phyloP scores from a whole-genome alignment of 257 asterid genomes.

The Nicotiana undulata region DNA sequence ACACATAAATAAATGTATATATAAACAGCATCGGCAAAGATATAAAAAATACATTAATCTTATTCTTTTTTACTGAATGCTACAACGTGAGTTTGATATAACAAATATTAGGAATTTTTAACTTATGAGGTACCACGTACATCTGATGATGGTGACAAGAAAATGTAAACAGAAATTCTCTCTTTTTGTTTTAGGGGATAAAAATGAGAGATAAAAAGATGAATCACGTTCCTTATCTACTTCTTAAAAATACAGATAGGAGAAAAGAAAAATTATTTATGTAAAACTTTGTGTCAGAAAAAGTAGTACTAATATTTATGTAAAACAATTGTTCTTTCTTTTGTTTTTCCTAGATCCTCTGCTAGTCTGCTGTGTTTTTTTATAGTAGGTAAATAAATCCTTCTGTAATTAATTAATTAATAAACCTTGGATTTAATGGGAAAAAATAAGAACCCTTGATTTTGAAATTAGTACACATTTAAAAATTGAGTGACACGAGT shows the following conservation, averaged over 20 bases:
- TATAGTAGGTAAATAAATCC: neutral
- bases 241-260: neutral
- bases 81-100: no score
- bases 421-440: neutral
- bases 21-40: no score
- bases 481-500: neutral
- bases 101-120: no score
- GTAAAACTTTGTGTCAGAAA: conserved; percentile 4
- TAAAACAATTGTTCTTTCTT: neutral
- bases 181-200: neutral
- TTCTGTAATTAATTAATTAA: neutral
- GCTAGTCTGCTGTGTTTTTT: neutral
- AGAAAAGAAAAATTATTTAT: neutral
- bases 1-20: no score
- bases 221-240: conserved; percentile 6
- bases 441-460: neutral
- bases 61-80: no score
- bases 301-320: neutral
- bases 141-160: conserved; percentile 13
- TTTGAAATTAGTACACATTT: neutral
- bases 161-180: neutral
- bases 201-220: conserved; percentile 2
- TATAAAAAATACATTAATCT: no score
- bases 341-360: neutral
- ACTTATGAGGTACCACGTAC: conserved; percentile 16